A percentile compares a stretch with the other conserved stretches of the same genome.
These are phyloP conservation scores for Rasamsonia emersonii DNA, from an alignment of 2,329 filamentous ascomycete genomes.

Conservation along the genomic window DNA sequence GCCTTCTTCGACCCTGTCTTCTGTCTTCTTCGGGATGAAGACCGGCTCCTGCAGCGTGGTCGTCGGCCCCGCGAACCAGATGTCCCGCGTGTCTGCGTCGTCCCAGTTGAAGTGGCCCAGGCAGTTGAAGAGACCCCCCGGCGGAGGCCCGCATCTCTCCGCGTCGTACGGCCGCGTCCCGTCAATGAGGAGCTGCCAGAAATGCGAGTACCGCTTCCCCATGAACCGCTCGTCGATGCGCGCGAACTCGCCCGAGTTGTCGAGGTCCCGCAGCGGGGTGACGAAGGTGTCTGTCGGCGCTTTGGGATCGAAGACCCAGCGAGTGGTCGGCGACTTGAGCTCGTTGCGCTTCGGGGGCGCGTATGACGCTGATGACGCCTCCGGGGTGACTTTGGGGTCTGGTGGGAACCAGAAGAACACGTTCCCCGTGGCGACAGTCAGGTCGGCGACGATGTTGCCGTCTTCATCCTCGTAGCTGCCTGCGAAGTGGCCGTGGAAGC, in stretches of 20 bases:
- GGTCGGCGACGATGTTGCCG: conserved; percentile 38
- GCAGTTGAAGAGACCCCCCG: conserved; percentile 14
- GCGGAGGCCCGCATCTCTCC: conserved; percentile 16
- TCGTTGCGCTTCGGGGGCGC: conserved; percentile 14
- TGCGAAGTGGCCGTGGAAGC: conserved; percentile 41
- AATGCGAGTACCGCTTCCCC: conserved; percentile 38
- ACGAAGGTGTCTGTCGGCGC: conserved; percentile 27
- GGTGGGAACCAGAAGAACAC: conserved; percentile 27
- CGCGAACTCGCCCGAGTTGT: conserved; percentile 21
- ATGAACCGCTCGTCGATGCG: conserved; percentile 24
- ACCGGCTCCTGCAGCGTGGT: conserved; percentile 22
- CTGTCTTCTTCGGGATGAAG: conserved; percentile 18
- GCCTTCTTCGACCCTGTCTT: conserved; percentile 17
- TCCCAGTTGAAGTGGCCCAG: conserved; percentile 14
- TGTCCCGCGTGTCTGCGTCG: conserved; percentile 13
- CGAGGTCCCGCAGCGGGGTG: conserved; percentile 26
- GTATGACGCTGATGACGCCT: conserved; percentile 7
- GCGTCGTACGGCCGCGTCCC: conserved; percentile 19
- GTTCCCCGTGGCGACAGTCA: conserved; percentile 17
- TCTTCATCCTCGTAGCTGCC: conserved; percentile 42
- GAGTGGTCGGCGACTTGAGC: conserved; percentile 15
- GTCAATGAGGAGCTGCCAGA: conserved; percentile 35
- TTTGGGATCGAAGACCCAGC: conserved; percentile 23
- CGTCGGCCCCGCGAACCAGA: conserved; percentile 20
- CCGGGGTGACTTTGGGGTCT: conserved; percentile 7